Evolutionary conservation across 2,329 filamentous ascomycete genomes (phyloP).

Genomic region (Arthrobotrys iridis): DNA sequence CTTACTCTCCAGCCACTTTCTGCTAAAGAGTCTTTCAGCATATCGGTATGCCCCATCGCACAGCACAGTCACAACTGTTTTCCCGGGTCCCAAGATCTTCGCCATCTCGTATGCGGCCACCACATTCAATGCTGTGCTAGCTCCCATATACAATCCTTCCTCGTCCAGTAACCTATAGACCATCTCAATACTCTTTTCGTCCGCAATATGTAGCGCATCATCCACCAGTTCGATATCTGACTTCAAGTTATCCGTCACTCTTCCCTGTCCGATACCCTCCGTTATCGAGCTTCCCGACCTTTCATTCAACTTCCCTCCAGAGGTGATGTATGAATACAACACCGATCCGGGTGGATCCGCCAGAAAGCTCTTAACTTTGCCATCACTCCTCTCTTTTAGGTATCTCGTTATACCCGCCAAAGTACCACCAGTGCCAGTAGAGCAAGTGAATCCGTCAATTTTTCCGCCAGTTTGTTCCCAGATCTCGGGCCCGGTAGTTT

Average conservation of each 20-base stretch:
- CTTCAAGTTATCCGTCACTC: slow-evolving; percentile 91
- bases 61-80: slow-evolving; percentile 91
- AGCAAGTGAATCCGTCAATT: slow-evolving; percentile 93
- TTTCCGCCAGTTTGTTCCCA: slow-evolving; percentile 89
- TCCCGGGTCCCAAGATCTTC: slow-evolving; percentile 84
- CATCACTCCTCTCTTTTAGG: slow-evolving; percentile 82
- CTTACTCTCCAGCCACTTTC: slow-evolving; percentile 89
- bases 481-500: slow-evolving; percentile 97
- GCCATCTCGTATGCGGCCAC: slow-evolving; percentile 94
- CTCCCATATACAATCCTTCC: slow-evolving; percentile 93
- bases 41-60: slow-evolving; percentile 98
- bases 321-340: slow-evolving; percentile 88
- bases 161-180: slow-evolving; percentile 96
- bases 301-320: slow-evolving; percentile 83
- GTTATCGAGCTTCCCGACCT: slow-evolving; percentile 88
- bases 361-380: slow-evolving; percentile 84
- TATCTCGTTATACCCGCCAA: slow-evolving; percentile 88
- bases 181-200: slow-evolving; percentile 97
- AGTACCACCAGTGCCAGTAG: slow-evolving; percentile 91
- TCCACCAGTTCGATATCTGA: slow-evolving; percentile 86
- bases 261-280: slow-evolving; percentile 95
- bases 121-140: slow-evolving; percentile 92
- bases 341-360: slow-evolving; percentile 95
- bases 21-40: slow-evolving; percentile 90
- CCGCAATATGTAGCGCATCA: slow-evolving; percentile 82